A percentile compares a stretch with the other conserved stretches of the same genome.
phyloP scores from a whole-genome alignment of 371 early-diverging fungal genomes.

The Mucor velutinosus region DNA sequence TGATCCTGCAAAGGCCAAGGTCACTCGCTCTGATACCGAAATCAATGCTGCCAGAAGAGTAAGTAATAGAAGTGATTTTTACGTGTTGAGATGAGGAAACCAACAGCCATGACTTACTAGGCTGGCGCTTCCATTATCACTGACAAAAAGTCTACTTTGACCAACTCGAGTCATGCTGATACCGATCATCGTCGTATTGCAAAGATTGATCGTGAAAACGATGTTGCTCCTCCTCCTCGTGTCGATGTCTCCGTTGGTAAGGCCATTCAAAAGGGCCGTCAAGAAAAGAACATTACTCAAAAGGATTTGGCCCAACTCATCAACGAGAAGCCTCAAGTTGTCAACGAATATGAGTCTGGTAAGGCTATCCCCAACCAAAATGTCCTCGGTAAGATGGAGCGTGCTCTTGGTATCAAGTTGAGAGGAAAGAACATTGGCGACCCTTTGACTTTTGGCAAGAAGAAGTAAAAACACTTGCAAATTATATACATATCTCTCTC shows the following conservation, averaged over 20 bases:
- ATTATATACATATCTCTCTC: not conserved
- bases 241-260: slow-evolving; percentile 80
- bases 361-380: slow-evolving; percentile 92
- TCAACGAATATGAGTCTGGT: slow-evolving; percentile 90
- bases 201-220: slow-evolving; percentile 90
- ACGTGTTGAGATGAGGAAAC: not conserved
- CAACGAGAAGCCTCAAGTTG: slow-evolving; percentile 84
- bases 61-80: slow-evolving; percentile 10
- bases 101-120: not conserved
- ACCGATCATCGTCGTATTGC: slow-evolving; percentile 79
- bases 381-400: slow-evolving; percentile 88
- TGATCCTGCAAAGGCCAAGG: slow-evolving; percentile 60
- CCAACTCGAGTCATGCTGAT: slow-evolving; percentile 76
- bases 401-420: slow-evolving; percentile 88
- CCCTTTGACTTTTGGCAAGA: slow-evolving; percentile 71
- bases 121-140: slow-evolving; percentile 72
- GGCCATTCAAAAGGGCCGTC: slow-evolving; percentile 84
- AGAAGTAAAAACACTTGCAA: slow-evolving; percentile 44
- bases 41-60: slow-evolving; percentile 81
- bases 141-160: slow-evolving; percentile 59
- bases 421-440: slow-evolving; percentile 86
- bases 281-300: slow-evolving; percentile 80
- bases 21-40: slow-evolving; percentile 66
- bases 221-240: slow-evolving; percentile 75
- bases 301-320: slow-evolving; percentile 87